Evolutionary conservation across 495 filamentous ascomycete species (phyloP), one percentile per base, ranked within the genome.

Genomic region (Geopyxis carbonaria): DNA sequence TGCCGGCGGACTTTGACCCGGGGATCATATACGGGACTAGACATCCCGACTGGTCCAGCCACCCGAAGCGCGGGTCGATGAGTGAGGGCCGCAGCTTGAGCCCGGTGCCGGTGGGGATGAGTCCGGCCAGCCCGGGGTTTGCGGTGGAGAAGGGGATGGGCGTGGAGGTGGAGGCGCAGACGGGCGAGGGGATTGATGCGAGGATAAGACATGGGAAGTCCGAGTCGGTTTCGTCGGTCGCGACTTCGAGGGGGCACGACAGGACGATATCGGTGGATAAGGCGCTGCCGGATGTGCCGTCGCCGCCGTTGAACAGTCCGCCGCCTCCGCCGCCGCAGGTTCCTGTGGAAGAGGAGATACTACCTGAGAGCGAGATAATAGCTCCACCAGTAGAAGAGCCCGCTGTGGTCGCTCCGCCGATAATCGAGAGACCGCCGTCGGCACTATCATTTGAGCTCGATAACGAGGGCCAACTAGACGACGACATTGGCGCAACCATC

Each of bases 1-100:
- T 79, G 20, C 72, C 76, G 1, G 75, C 76, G 40, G 68, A 80
- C 50, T 83, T 76, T 46, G 76, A 83, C 45, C 77, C 78, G 7
- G 54, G 76, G 33, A 83, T 82, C 39, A 56, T 56, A 25, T 56
- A 56, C 29, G 53, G 44, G 4, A 56, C 53, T 7, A 42, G 53
- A 3, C 53, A 56, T 27, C 52, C 53, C 24, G 53, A 56, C 33
- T 56, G 53, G 53, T 57, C 53, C 0, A 45, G 36, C n/a, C 42
- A 39, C n/a, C 39, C 52, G 15, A 48, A 46, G 28, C 37, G 47
- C n/a, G 46, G 42, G 2, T 24, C 23, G 18, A 35, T 29, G 31
- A 31, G 42, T 10, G 21, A 39, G 6, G 27, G 38, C 22, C 23
- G 48, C 13, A 43, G 36, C 3, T 42, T 30, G 22, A 43, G 41